Conservation (phyloP, 2,329 filamentous ascomycete species). For the Alternaria burnsii region DNA sequence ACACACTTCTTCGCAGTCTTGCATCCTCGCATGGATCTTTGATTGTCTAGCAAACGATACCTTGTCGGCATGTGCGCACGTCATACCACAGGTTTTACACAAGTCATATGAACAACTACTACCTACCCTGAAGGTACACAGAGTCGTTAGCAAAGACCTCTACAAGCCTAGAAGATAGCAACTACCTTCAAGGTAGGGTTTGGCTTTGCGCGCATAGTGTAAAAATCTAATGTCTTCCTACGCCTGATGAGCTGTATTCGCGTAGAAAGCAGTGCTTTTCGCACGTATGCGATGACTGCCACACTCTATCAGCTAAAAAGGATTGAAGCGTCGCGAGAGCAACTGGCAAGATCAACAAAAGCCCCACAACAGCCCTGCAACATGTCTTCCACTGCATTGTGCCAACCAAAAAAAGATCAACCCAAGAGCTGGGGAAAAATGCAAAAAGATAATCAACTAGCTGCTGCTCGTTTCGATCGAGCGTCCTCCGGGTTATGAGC, state of each 20-base stretch:
- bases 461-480: constrained; percentile 38
- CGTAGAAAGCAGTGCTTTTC: background rate
- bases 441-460: constrained; percentile 14
- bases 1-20: no score
- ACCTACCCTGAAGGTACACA: background rate
- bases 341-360: background rate
- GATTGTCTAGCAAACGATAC: no score
- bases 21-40: no score
- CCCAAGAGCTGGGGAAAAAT: background rate
- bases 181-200: background rate
- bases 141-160: background rate
- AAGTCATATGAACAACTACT: background rate
- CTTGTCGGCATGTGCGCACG: no score
- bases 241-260: background rate
- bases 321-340: background rate
- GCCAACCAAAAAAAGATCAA: background rate
- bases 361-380: no score
- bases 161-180: background rate
- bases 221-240: background rate
- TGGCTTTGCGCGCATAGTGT: background rate
- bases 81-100: no score
- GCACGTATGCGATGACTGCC: background rate
- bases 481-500: constrained; percentile 49
- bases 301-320: background rate
- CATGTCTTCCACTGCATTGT: background rate